A percentile compares a stretch with the other conserved stretches of the same genome.
Conservation (phyloP, 2,329 filamentous ascomycete genomes). For the Dryadomyces quercivorus region DNA sequence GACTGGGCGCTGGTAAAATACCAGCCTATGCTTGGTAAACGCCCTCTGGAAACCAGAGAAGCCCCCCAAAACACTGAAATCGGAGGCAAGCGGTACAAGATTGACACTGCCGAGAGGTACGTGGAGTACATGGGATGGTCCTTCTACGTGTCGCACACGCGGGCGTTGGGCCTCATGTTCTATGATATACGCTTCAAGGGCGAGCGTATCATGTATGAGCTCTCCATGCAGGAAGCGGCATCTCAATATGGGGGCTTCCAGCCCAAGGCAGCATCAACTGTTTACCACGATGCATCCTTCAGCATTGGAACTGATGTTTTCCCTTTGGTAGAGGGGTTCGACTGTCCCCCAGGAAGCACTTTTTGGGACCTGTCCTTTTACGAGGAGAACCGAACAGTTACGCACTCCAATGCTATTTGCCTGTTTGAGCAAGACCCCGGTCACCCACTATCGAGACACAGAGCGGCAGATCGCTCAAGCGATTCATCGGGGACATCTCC, state of each 20-base stretch:
- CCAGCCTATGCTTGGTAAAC: slow-evolving; percentile 14
- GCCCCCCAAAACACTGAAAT: slow-evolving; percentile 25
- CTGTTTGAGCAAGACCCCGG: slow-evolving; percentile 26
- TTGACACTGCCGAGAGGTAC: slow-evolving; percentile 32
- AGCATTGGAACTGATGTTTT: slow-evolving; percentile 23
- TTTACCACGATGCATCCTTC: slow-evolving; percentile 29
- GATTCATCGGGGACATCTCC: slow-evolving; percentile 12
- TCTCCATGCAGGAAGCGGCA: slow-evolving; percentile 38
- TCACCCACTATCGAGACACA: slow-evolving; percentile 24
- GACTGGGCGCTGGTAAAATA: slow-evolving; percentile 24
- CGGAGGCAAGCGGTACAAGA: slow-evolving; percentile 26
- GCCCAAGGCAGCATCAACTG: slow-evolving; percentile 28
- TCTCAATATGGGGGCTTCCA: slow-evolving; percentile 38
- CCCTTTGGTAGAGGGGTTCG: slow-evolving; percentile 27
- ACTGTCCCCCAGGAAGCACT: slow-evolving; percentile 26
- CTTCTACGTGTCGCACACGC: slow-evolving; percentile 35
- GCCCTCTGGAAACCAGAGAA: slow-evolving; percentile 21
- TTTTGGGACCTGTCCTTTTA: slow-evolving; percentile 22
- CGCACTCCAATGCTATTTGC: slow-evolving; percentile 22
- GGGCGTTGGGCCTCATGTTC: slow-evolving; percentile 30
- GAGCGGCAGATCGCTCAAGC: slow-evolving; percentile 11
- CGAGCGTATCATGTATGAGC: slow-evolving; percentile 38
- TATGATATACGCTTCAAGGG: slow-evolving; percentile 38
- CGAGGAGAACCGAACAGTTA: slow-evolving; percentile 17
- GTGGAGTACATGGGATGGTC: slow-evolving; percentile 40